These are phyloP conservation scores for Saccharum hybrid DNA, from an alignment of 202 grass and related monocot species.

Conservation along the genomic window DNA sequence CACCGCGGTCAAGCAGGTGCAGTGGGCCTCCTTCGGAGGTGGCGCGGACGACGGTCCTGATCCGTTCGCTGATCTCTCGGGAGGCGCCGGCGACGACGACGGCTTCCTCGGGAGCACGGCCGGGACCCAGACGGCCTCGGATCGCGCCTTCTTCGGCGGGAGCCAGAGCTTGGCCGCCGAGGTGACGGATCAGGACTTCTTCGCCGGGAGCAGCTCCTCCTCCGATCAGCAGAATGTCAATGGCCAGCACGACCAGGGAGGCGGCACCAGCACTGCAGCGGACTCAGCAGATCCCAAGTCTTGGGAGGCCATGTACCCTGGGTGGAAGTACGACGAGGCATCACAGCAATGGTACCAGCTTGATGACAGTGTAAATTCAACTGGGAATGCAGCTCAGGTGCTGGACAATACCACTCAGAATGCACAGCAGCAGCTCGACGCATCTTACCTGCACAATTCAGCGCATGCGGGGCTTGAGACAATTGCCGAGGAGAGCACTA, in stretches of 20 bases:
- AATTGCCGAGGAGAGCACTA: slow-evolving; percentile 65
- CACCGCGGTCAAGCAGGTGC: slow-evolving; percentile 79
- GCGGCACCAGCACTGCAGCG: not conserved
- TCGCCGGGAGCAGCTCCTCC: not conserved
- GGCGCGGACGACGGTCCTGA: slow-evolving; percentile 50
- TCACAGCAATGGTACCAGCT: slow-evolving; percentile 88
- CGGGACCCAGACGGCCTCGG: slow-evolving; percentile 11
- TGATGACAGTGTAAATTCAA: slow-evolving; percentile 43
- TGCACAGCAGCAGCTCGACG: slow-evolving; percentile 48
- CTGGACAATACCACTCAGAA: slow-evolving; percentile 22
- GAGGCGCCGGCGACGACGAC: slow-evolving; percentile 3
- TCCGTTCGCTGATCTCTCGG: slow-evolving; percentile 56
- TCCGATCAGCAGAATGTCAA: slow-evolving; percentile 20
- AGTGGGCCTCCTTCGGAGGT: slow-evolving; percentile 80
- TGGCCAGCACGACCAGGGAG: not conserved
- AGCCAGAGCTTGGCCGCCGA: slow-evolving; percentile 29
- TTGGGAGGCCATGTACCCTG: slow-evolving; percentile 79
- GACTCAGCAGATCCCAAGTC: slow-evolving; percentile 63
- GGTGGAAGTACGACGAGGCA: slow-evolving; percentile 74
- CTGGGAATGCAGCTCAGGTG: slow-evolving; percentile 37
- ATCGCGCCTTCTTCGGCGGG: slow-evolving; percentile 29
- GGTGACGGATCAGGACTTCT: slow-evolving; percentile 49
- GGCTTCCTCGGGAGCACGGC: slow-evolving; percentile 20
- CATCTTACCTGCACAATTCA: slow-evolving; percentile 63
- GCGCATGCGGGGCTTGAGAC: slow-evolving; percentile 62